Evolutionary conservation across 306 rosid species (phyloP).

Genomic region (Hippophae gyantsensis): DNA sequence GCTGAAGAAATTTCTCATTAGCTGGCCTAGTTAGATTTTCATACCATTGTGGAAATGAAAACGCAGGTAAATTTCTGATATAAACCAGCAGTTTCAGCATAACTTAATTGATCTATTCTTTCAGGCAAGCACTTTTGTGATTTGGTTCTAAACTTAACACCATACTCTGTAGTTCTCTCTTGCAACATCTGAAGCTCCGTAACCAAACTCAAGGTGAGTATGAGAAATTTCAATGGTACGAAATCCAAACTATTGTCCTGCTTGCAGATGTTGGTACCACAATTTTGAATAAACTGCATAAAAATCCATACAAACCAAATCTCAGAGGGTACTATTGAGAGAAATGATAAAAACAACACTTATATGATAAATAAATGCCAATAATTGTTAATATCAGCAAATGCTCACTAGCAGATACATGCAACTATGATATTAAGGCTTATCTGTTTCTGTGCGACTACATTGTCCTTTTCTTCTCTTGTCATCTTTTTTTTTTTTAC

Average conservation of each 20-base stretch:
- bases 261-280: constrained; percentile 35
- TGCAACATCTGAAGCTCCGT: constrained; percentile 60
- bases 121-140: constrained; percentile 23
- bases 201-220: constrained; percentile 57
- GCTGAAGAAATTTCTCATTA: constrained; percentile 9
- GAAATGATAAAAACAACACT: neutral
- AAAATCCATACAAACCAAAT: constrained; percentile 6
- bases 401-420: too few species aligned
- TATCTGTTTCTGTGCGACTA: too few species aligned
- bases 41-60: constrained; percentile 56
- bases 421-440: too few species aligned
- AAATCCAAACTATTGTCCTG: constrained; percentile 34
- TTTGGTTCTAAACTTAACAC: constrained; percentile 29
- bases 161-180: constrained; percentile 38
- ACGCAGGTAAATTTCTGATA: constrained; percentile 39
- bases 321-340: constrained; percentile 16
- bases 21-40: constrained; percentile 15
- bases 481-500: too few species aligned
- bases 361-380: neutral
- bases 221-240: constrained; percentile 61
- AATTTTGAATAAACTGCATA: constrained; percentile 57
- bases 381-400: neutral
- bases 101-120: constrained; percentile 26
- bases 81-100: constrained; percentile 29
- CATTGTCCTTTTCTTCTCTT: too few species aligned